phyloP scores from a whole-genome alignment of 1,139 yeast species.

The Kodamaea alishanica region DNA sequence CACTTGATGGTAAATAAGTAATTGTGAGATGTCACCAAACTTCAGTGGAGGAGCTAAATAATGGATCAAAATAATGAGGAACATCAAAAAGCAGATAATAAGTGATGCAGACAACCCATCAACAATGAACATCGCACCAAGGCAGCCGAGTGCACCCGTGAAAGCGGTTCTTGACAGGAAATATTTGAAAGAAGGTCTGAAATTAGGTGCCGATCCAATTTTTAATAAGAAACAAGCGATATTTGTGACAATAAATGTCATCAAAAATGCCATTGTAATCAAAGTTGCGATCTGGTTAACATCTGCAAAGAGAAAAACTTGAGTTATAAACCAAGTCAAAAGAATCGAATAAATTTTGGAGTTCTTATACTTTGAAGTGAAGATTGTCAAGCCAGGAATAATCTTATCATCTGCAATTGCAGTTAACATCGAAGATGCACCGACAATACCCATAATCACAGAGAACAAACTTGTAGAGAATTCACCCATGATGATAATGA shows the following conservation, averaged over 20 bases:
- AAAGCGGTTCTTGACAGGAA: slow-evolving; percentile 82
- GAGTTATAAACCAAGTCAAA: slow-evolving; percentile 79
- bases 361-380: slow-evolving; percentile 46
- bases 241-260: slow-evolving; percentile 93
- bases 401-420: slow-evolving; percentile 88
- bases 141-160: slow-evolving; percentile 64
- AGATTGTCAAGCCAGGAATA: slow-evolving; percentile 66
- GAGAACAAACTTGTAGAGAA: slow-evolving; percentile 86
- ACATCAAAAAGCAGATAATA: slow-evolving; percentile 61
- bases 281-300: slow-evolving; percentile 92
- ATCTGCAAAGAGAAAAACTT: slow-evolving; percentile 78
- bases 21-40: slow-evolving; percentile 97
- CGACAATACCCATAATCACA: slow-evolving; percentile 90
- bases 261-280: slow-evolving; percentile 92
- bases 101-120: slow-evolving; percentile 85
- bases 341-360: slow-evolving; percentile 48
- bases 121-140: slow-evolving; percentile 87
- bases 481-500: slow-evolving; percentile 79
- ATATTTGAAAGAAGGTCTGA: slow-evolving; percentile 88
- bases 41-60: slow-evolving; percentile 90
- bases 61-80: slow-evolving; percentile 74
- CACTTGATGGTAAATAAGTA: slow-evolving; percentile 91
- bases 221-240: slow-evolving; percentile 86
- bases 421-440: slow-evolving; percentile 85
- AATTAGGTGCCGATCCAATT: slow-evolving; percentile 92